Conservation (phyloP, 495 filamentous ascomycete genomes). For the Amorphotheca resinae region DNA sequence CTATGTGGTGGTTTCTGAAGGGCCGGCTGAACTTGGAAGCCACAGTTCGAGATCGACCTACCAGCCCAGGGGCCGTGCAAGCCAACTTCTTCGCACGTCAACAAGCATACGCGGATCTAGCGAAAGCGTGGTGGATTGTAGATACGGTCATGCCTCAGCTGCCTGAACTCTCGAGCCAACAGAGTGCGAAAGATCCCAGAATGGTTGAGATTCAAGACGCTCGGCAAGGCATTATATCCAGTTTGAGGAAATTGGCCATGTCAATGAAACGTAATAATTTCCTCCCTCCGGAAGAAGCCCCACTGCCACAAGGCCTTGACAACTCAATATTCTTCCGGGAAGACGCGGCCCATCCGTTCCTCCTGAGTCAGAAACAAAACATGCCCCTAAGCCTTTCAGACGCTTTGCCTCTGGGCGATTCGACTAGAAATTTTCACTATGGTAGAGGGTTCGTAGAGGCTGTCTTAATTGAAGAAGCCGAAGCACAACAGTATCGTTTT, state of each 20-base stretch:
- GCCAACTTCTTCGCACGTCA: slow-evolving; percentile 34
- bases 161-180: slow-evolving; percentile 27
- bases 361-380: slow-evolving; percentile 7
- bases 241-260: slow-evolving; percentile 56
- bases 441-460: slow-evolving; percentile 59
- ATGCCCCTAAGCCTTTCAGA: slow-evolving; percentile 40
- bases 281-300: slow-evolving; percentile 49
- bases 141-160: slow-evolving; percentile 45
- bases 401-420: slow-evolving; percentile 65
- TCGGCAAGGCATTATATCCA: slow-evolving; percentile 43
- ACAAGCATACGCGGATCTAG: slow-evolving; percentile 67
- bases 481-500: slow-evolving; percentile 49
- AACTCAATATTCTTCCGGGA: slow-evolving; percentile 63
- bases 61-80: slow-evolving; percentile 29
- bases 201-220: slow-evolving; percentile 35
- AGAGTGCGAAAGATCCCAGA: slow-evolving; percentile 14
- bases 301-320: slow-evolving; percentile 54
- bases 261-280: slow-evolving; percentile 76
- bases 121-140: slow-evolving; percentile 72
- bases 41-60: slow-evolving; percentile 45
- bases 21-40: slow-evolving; percentile 62
- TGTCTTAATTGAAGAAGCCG: slow-evolving; percentile 55
- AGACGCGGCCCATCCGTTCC: slow-evolving; percentile 13
- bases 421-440: slow-evolving; percentile 55
- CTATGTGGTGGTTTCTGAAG: slow-evolving; percentile 79